Percentiles rank a stretch among this genome's conserved stretches.
These are phyloP conservation scores for Fagus crenata DNA, from an alignment of 306 rosid genomes.

Conservation along the genomic window DNA sequence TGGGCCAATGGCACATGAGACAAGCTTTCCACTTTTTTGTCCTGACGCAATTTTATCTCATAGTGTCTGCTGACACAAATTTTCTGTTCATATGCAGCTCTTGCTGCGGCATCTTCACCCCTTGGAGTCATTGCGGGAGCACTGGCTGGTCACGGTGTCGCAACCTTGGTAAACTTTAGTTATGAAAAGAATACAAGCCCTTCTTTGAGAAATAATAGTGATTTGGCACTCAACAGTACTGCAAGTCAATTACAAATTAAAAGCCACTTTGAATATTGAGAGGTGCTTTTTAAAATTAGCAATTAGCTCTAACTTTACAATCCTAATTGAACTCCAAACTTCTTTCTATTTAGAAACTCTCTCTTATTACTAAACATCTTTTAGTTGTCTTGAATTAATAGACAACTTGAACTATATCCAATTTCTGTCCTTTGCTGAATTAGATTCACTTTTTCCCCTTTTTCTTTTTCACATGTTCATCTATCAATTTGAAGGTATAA, in stretches of 20 bases:
- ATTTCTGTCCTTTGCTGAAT: conserved; percentile 17
- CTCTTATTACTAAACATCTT: neutral
- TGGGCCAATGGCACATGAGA: neutral
- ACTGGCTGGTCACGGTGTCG: conserved; percentile 87
- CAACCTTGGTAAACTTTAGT: conserved; percentile 70
- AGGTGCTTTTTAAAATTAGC: neutral
- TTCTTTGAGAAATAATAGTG: neutral
- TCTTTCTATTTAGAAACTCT: neutral
- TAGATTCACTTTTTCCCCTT: conserved; percentile 21
- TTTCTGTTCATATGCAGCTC: conserved; percentile 56
- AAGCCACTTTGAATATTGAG: conserved; percentile 17
- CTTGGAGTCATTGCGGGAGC: conserved; percentile 97
- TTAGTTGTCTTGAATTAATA: neutral
- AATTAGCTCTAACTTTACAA: neutral
- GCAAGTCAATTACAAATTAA: neutral
- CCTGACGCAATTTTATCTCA: conserved; percentile 5
- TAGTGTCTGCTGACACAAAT: conserved; percentile 8
- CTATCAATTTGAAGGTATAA: conserved; percentile 9
- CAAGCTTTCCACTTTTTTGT: conserved; percentile 12
- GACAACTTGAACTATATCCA: neutral
- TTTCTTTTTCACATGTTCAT: conserved; percentile 17
- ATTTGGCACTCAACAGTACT: neutral
- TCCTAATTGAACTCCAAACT: neutral
- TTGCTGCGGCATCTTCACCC: conserved; percentile 97
- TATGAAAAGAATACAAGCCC: neutral